phyloP scores from a whole-genome alignment of 73 alveolate species.

The Paramecium caudatum region DNA sequence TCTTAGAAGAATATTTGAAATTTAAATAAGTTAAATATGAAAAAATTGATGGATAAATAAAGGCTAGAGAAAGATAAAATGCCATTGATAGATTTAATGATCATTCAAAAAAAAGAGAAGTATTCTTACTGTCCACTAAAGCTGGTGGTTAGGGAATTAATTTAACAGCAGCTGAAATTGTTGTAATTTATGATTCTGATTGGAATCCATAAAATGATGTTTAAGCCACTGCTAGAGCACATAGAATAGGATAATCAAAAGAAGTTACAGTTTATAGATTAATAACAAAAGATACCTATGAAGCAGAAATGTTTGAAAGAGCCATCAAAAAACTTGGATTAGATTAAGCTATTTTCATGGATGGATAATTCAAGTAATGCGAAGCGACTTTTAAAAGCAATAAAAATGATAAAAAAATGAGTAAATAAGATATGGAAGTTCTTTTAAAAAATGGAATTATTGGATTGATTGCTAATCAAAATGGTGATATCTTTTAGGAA shows the following conservation, averaged over 20 bases:
- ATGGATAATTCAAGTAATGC: conserved; percentile 84
- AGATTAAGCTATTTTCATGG: conserved; percentile 93
- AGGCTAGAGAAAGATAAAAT: conserved; percentile 93
- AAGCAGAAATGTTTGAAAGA: conserved; percentile 97
- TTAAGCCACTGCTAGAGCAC: conserved; percentile 99
- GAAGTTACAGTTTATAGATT: conserved; percentile 98
- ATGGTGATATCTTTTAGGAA: conserved; percentile 78
- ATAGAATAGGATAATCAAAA: conserved; percentile 98
- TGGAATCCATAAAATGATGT: conserved; percentile 99
- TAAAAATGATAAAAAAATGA: conserved; percentile 75
- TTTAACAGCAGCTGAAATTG: conserved; percentile 98
- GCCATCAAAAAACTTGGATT: conserved; percentile 94
- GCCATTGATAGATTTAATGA: conserved; percentile 97
- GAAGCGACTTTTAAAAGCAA: conserved; percentile 65
- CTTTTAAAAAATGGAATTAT: conserved; percentile 90
- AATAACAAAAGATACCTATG: conserved; percentile 96
- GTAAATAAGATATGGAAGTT: conserved; percentile 89
- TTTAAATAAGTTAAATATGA: conserved; percentile 88
- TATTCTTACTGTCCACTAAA: conserved; percentile 95
- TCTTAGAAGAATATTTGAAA: conserved; percentile 91
- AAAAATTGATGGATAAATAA: conserved; percentile 96
- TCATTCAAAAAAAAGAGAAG: conserved; percentile 90
- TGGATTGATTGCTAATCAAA: conserved; percentile 82
- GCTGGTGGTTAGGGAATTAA: conserved; percentile 99
- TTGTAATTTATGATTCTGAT: conserved; percentile 98